Conservation (phyloP, 208 protist species). For the Crithidia mellificae region DNA sequence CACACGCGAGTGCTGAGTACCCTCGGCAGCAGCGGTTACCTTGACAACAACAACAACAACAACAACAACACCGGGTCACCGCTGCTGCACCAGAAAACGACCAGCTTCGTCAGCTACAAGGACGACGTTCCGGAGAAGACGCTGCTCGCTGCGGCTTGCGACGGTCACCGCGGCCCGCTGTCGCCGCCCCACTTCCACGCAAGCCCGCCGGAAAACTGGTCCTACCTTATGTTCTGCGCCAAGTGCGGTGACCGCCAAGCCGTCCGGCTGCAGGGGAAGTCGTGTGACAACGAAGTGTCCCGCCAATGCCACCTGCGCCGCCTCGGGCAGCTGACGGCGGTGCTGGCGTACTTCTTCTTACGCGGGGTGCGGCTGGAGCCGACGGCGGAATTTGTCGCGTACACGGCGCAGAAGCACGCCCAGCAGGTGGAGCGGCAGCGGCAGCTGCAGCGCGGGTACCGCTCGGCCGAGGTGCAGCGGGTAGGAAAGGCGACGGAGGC, state of each 20-base stretch:
- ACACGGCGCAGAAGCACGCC: conserved; percentile 28
- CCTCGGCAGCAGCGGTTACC: conserved; percentile 23
- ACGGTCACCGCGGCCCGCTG: conserved; percentile 9
- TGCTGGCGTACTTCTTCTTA: conserved; percentile 47
- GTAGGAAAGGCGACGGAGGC: conserved; percentile 33
- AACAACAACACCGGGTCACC: conserved; percentile 11
- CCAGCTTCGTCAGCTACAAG: conserved; percentile 17
- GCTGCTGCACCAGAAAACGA: conserved; percentile 23
- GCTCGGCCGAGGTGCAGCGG: conserved; percentile 26
- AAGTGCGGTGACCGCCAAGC: conserved; percentile 36
- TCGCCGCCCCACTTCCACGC: conserved; percentile 33
- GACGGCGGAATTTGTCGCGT: conserved; percentile 30
- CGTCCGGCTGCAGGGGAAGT: conserved; percentile 30
- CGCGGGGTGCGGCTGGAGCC: conserved; percentile 41
- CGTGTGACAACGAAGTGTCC: conserved; percentile 41
- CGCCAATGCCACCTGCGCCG: conserved; percentile 39
- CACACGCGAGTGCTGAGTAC: conserved; percentile 23
- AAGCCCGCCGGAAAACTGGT: conserved; percentile 42
- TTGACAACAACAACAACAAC: too few species aligned
- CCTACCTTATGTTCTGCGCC: conserved; percentile 56
- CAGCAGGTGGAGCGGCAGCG: conserved; percentile 38
- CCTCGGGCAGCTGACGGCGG: conserved; percentile 49
- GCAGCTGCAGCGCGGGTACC: conserved; percentile 22
- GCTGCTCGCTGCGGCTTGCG: too few species aligned
- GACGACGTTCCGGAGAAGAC: conserved; percentile 17